These are phyloP conservation scores for Chlamydomonas incerta DNA, from an alignment of 139 green algal genomes.

Conservation along the genomic window DNA sequence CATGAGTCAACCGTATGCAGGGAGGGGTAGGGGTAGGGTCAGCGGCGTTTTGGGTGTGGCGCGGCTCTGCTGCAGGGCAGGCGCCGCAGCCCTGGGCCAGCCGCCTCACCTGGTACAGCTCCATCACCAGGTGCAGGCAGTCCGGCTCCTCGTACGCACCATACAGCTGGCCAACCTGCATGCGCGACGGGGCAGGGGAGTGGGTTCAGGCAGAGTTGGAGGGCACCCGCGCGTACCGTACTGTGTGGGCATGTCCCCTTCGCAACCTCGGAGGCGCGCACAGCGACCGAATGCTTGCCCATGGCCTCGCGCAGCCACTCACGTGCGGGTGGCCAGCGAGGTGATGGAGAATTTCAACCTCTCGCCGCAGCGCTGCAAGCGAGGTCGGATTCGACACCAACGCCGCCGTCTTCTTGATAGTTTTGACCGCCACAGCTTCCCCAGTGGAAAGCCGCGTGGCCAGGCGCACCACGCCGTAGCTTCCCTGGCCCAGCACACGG, in stretches of 20 bases:
- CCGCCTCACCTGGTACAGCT: constrained; percentile 71
- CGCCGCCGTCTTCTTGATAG: constrained; percentile 78
- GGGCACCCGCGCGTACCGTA: too few relatives aligned
- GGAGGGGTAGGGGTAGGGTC: too few relatives aligned
- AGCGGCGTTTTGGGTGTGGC: too few relatives aligned
- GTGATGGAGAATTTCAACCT: constrained; percentile 93
- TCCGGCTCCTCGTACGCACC: constrained; percentile 22
- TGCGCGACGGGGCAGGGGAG: too few relatives aligned
- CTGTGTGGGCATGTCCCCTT: too few relatives aligned
- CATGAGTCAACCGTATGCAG: too few relatives aligned
- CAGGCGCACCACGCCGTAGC: constrained; percentile 56
- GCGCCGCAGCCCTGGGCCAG: constrained; percentile 10
- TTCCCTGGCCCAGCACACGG: constrained; percentile 63
- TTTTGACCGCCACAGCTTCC: constrained; percentile 86
- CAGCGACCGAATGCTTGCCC: too few relatives aligned
- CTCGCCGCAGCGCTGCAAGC: constrained; percentile 78
- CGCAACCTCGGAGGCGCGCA: too few relatives aligned
- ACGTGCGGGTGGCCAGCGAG: constrained; percentile 73
- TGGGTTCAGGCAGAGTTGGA: too few relatives aligned
- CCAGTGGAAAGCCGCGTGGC: not conserved
- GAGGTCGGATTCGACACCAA: constrained; percentile 71
- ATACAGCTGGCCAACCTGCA: constrained; percentile 42
- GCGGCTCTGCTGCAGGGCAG: too few relatives aligned
- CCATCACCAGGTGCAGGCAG: constrained; percentile 58
- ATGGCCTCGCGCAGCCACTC: too few relatives aligned